Evolutionary conservation across 2,329 filamentous ascomycete species (phyloP).

Genomic region (Plectosphaerella sp.): DNA sequence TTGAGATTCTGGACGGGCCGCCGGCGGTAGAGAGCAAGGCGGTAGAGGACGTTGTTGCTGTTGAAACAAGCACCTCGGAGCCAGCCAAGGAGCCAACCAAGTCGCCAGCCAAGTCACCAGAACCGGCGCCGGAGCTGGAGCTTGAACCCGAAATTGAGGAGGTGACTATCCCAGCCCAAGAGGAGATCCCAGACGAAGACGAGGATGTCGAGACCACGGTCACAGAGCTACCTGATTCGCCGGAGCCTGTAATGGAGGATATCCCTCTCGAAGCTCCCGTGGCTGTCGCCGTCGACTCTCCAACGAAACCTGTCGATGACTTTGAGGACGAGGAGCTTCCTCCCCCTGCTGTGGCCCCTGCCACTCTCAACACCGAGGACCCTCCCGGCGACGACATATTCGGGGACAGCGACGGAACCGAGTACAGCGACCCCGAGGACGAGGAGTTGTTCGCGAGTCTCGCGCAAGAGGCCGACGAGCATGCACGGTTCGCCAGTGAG

Average conservation of each 20-base stretch:
- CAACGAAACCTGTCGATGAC: conserved; percentile 6
- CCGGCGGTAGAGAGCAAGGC: conserved; percentile 14
- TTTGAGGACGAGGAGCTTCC: not conserved
- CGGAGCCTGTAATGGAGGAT: conserved; percentile 31
- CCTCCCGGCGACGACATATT: conserved; percentile 35
- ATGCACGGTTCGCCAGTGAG: conserved; percentile 84
- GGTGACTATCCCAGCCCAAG: conserved; percentile 18
- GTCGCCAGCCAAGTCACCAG: not conserved
- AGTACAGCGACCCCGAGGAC: conserved; percentile 84
- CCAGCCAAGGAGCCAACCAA: not conserved
- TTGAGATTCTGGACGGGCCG: conserved; percentile 52
- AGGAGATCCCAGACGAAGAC: conserved; percentile 10
- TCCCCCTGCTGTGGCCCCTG: not conserved
- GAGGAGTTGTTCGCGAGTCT: conserved; percentile 84
- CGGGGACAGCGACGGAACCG: conserved; percentile 63
- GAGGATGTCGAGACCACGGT: conserved; percentile 25
- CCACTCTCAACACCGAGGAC: conserved; percentile 10
- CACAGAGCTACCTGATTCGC: conserved; percentile 15
- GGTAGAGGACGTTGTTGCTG: no score
- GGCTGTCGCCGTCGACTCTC: conserved; percentile 18
- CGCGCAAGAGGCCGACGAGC: conserved; percentile 86
- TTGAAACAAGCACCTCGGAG: not conserved
- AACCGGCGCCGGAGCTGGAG: conserved; percentile 12
- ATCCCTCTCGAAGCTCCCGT: conserved; percentile 17
- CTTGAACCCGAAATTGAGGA: conserved; percentile 28